phyloP scores from a whole-genome alignment of 1,139 yeast genomes.

The Magnusiomyces tetraspermus region DNA sequence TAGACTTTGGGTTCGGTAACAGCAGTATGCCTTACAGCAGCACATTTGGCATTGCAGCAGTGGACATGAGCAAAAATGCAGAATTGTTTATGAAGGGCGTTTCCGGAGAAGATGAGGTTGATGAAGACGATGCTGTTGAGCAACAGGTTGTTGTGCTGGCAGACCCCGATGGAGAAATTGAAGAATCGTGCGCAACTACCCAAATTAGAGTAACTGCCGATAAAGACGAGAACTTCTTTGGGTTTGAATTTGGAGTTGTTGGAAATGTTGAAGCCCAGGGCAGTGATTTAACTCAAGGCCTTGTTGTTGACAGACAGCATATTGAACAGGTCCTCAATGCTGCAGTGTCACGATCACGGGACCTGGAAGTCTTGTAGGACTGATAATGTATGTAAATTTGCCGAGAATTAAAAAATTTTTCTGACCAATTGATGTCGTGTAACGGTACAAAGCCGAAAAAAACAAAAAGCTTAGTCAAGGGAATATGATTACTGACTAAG shows the following conservation, averaged over 20 bases:
- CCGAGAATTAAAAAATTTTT: not conserved
- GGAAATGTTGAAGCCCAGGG: slow-evolving; percentile 14
- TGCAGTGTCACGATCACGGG: not conserved
- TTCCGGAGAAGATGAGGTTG: slow-evolving; percentile 18
- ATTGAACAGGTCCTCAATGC: slow-evolving; percentile 14
- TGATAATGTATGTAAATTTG: not conserved
- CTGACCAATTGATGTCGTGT: no score
- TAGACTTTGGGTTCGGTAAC: slow-evolving; percentile 18
- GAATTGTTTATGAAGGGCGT: not conserved
- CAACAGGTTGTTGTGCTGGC: slow-evolving; percentile 40
- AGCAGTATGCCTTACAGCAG: slow-evolving; percentile 36
- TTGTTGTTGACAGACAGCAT: slow-evolving; percentile 13
- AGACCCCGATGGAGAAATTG: slow-evolving; percentile 75
- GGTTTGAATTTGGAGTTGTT: slow-evolving; percentile 18
- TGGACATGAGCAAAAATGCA: slow-evolving; percentile 32
- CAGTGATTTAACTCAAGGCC: slow-evolving; percentile 11
- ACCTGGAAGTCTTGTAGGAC: not conserved
- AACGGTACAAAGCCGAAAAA: no score
- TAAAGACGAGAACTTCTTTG: slow-evolving; percentile 18
- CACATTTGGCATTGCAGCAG: slow-evolving; percentile 53
- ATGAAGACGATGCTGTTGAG: slow-evolving; percentile 7
- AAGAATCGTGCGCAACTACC: slow-evolving; percentile 45
- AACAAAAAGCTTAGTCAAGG: no score
- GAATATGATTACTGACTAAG: no score
- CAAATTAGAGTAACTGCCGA: slow-evolving; percentile 36